Evolutionary conservation across 2,329 filamentous ascomycete genomes (phyloP), one percentile per base, ranked within the genome.

Genomic region (Sporothrix inflata): DNA sequence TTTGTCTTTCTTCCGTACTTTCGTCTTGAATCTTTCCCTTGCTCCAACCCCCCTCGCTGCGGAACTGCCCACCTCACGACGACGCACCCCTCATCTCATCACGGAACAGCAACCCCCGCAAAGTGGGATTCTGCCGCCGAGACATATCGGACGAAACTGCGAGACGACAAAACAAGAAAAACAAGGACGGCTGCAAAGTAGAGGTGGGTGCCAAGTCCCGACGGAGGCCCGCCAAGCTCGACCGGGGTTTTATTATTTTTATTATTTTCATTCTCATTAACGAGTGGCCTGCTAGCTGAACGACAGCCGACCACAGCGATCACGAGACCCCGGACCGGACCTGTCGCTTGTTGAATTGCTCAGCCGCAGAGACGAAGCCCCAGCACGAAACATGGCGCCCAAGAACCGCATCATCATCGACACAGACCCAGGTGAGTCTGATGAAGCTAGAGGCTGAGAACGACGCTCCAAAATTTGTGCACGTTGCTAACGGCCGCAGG

Each of bases 361-460:
- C 45, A 27, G 66, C 49, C 34, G 49, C n/a, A 19, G 45, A 42
- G 19, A 24, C 57, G 11, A 55, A 21, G 19, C 12, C 16, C 60
- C 40, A 49, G 2, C 40, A 49, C 21, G 30, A 40, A 55, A 19
- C 72, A 92, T 93, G 91, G 85, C 88, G 71, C 87, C 90, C 38
- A 89, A 89, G 77, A 89, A 88, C 77, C 90, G 91, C 78, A 91
- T 99, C 76, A 98, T 99, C 78, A 96, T 99, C 78, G 96, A 99
- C 79, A 98, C 95, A 2, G 96, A 98, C 80, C 95, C 95, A 76
- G 83, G 94, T 93, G 85, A 76, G 30, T 19, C 4, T 1, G 1
- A 9, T 8, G 45, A 51, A 14, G 19, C 19, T 9, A 12, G 19
- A 19, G 42, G 19, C 5, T 19, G 42, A 5, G 42, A 6, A 38